A percentile compares a stretch with the other conserved stretches of the same genome.
These are phyloP conservation scores for Leccinum griseonigrum DNA, from an alignment of 1,284 basidiomycete species.

Conservation along the genomic window DNA sequence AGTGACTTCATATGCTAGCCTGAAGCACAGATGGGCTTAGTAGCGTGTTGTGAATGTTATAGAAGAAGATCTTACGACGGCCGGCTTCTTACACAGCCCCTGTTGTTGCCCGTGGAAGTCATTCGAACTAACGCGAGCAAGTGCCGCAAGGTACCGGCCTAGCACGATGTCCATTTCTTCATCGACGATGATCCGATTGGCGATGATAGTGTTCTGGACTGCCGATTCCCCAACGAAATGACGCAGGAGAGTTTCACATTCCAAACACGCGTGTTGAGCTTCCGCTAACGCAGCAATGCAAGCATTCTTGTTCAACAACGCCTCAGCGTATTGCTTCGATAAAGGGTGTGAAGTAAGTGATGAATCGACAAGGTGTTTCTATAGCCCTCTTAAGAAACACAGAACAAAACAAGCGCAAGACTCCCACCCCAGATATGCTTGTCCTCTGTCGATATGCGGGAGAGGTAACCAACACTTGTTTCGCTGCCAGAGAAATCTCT, in stretches of 20 bases:
- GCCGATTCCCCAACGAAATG: background rate
- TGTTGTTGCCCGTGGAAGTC: background rate
- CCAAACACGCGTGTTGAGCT: background rate
- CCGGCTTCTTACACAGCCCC: background rate
- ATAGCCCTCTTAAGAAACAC: background rate
- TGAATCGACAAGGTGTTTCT: background rate
- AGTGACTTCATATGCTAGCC: too few relatives aligned
- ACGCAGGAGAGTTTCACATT: background rate
- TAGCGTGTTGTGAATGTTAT: background rate
- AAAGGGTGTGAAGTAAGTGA: background rate
- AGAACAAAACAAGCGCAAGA: background rate
- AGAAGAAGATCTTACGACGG: background rate
- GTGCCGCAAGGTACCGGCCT: background rate
- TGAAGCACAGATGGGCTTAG: too few relatives aligned
- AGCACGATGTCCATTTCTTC: background rate
- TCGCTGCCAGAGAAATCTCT: background rate
- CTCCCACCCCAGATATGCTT: background rate
- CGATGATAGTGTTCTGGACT: background rate
- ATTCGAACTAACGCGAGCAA: background rate
- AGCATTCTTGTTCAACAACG: background rate
- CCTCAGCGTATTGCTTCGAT: background rate
- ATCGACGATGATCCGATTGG: background rate
- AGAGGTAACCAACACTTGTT: background rate
- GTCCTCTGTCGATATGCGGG: background rate
- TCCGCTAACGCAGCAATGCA: background rate